Evolutionary conservation across 1,139 yeast species (phyloP), one percentile per base, ranked within the genome.

Genomic region (Protomyces macrosporus): DNA sequence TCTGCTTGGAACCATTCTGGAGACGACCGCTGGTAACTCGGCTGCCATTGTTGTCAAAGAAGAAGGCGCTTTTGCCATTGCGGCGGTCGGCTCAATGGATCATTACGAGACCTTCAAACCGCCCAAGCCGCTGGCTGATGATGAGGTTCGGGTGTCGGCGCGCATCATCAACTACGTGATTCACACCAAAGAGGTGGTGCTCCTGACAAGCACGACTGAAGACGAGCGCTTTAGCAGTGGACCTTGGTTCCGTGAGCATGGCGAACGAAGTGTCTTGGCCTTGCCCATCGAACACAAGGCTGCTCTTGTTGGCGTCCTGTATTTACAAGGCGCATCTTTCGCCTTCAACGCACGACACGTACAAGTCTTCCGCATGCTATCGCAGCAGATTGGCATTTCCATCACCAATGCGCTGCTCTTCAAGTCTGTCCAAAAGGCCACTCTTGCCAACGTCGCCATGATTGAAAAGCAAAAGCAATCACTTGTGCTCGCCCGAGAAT

Each of bases 351-450:
- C 68, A 14, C 66, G 69, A 3, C 67, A 68, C 48, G 35, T 67
- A 14, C 67, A 64, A 30, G 66, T 68, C 10, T 39, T 68, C 6
- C 60, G 66, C 37, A 53, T 68, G 37, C 56, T 68, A 14, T 63
- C 66, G 10, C 67, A 65, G 53, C 70, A 68, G 48, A 68, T 68
- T 65, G 70, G 68, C 6, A 68, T 67, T 10, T 66, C 68, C 14
- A 60, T 68, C 14, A 63, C 70, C 6, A 68, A 68, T 37, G 70
- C 70, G 32, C 57, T 63, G 54, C 55, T 68, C 16, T 68, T 67
- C 60, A 63, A 67, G 55, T 66, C 60, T 48, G 60, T 68, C 14
- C 69, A 66, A 32, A 64, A 61, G 42, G 69, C 68, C 6, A 68
- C 69, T 12, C 59, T 65, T 67, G 68, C 69, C 32, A 68, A 68